Evolutionary conservation across 805 yeast genomes (phyloP), one percentile per base, ranked within the genome.

Genomic region (Metschnikowia vanudenii): DNA sequence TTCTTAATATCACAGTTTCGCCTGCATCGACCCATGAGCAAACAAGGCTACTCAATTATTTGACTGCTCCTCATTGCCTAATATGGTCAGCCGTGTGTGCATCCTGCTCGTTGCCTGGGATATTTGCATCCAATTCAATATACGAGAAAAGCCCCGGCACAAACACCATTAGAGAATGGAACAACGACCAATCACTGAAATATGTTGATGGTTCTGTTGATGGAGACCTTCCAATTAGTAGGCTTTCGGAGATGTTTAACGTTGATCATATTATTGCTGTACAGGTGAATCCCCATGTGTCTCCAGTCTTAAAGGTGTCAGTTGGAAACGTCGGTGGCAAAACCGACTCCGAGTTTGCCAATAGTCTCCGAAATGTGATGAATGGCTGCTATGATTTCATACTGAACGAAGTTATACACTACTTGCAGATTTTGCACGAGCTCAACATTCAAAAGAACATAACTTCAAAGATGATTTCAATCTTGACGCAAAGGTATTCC

Each of bases 251-350:
- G 62, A 90, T 94, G 96, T 94, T 94, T 64, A 92, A 94, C 60
- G 97, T 94, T 26, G 96, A 94, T 62, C 97, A 94, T 64, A 91
- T 94, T 51, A 90, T 94, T 56, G 99, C 97, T 0, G 92, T 96
- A 38, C 99, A 94, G 63, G 99, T 94, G 1, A 94, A 94, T 60
- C 96, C 97, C 0, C 99, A 94, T 62, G 96, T 94, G 13, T 88
- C 87, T 2, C 99, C 99, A 0, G 77, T 92, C 41, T 72, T 94
- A 56, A 82, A 82, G 54, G 68, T 82, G 43, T 81, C 90, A 0
- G 75, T 83, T 3, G 79, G 83, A 17, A 79, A 81, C 61, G 82
- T 81, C 17, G 90, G 89, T 11, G 88, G 88, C 7, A 84, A 79
- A 52, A 67, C 81, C 36, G 88, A 84, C 56, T 77, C 79, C 49